phyloP scores from a whole-genome alignment of 768 basidiomycete genomes.

The Rhizopogon vulgaris region DNA sequence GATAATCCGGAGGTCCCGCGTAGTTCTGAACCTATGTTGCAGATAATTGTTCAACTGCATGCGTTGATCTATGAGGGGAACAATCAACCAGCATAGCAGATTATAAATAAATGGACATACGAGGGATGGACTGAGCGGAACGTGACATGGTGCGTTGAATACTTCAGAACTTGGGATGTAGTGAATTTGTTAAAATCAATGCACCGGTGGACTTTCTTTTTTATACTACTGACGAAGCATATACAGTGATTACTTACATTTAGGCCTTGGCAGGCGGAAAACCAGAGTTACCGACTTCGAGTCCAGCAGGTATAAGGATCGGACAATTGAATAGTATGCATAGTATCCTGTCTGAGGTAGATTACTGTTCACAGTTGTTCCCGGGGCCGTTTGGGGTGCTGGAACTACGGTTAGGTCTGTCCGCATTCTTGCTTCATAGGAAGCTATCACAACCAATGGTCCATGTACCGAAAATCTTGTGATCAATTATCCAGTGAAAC shows the following conservation, averaged over 20 bases:
- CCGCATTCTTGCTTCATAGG: neutral
- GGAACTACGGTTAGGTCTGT: neutral
- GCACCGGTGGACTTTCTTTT: neutral
- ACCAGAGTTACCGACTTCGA: neutral
- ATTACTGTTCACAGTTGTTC: neutral
- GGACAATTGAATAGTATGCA: neutral
- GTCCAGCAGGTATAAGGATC: neutral
- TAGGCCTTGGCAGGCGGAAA: neutral
- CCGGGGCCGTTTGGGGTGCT: neutral
- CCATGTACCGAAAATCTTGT: neutral
- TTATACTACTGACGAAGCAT: neutral
- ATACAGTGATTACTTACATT: neutral
- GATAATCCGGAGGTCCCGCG: neutral
- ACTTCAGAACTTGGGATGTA: neutral
- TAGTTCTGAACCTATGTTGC: constrained; percentile 10
- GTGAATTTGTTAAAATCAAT: neutral
- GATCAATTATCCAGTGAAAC: neutral
- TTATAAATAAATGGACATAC: neutral
- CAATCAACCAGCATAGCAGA: neutral
- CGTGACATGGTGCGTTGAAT: neutral
- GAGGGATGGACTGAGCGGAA: neutral
- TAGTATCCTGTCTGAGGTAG: neutral
- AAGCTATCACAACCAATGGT: neutral
- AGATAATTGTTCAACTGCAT: constrained; percentile 22
- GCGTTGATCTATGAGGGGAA: constrained; percentile 10